Evolutionary conservation across 805 yeast genomes (phyloP).

Genomic region (Clavispora santaluciae): DNA sequence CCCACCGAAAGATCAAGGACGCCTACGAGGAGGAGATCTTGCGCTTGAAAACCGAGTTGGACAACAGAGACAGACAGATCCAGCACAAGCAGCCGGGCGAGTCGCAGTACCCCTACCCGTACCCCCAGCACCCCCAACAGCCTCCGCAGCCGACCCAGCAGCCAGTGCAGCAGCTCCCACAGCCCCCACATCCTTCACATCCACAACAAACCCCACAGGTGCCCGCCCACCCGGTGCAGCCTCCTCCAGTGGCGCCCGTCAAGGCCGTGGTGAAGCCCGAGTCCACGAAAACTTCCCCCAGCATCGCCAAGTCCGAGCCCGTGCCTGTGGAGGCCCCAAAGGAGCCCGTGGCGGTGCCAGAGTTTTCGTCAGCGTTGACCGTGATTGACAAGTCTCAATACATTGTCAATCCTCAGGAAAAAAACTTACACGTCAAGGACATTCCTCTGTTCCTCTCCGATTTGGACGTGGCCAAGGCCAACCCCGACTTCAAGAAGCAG

Average conservation of each 20-base stretch:
- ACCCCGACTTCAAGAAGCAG: slow-evolving; percentile 74
- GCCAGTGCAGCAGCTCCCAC: slow-evolving; percentile 28
- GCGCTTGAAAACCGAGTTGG: slow-evolving; percentile 81
- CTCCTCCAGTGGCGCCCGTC: slow-evolving; percentile 4
- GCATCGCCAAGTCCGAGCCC: slow-evolving; percentile 9
- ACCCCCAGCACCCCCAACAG: slow-evolving; percentile 23
- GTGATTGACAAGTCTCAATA: slow-evolving; percentile 39
- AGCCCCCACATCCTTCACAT: slow-evolving; percentile 21
- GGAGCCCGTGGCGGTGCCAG: slow-evolving; percentile 20
- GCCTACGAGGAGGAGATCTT: slow-evolving; percentile 91
- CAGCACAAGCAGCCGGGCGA: slow-evolving; percentile 37
- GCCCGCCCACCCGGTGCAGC: slow-evolving; percentile 7
- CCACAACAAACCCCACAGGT: slow-evolving; percentile 17
- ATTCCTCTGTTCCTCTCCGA: slow-evolving; percentile 79
- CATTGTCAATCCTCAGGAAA: slow-evolving; percentile 38
- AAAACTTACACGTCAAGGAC: slow-evolving; percentile 60
- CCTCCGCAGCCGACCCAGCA: slow-evolving; percentile 23
- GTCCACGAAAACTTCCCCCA: slow-evolving; percentile 11
- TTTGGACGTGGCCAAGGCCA: slow-evolving; percentile 72
- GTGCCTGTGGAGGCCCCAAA: slow-evolving; percentile 6
- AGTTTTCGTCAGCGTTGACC: slow-evolving; percentile 30
- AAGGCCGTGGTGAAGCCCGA: slow-evolving; percentile 9
- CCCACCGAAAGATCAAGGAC: slow-evolving; percentile 92
- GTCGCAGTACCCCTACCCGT: slow-evolving; percentile 33
- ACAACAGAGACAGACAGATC: slow-evolving; percentile 63